Conservation (phyloP, 2,329 filamentous ascomycete genomes). For the Aspergillus fischeri region DNA sequence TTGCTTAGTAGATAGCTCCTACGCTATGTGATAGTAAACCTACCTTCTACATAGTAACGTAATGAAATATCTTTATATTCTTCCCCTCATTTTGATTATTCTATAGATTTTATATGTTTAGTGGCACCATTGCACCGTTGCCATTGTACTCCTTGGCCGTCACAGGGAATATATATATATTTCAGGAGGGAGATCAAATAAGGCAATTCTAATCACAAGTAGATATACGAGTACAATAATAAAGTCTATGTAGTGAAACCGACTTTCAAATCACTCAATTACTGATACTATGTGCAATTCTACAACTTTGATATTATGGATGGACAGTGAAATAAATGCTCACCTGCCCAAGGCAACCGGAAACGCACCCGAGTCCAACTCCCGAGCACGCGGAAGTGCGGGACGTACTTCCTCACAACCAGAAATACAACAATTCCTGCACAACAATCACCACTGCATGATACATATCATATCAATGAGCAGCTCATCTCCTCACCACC, state of each 20-base stretch:
- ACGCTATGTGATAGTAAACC: too few species aligned
- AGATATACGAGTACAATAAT: neutral
- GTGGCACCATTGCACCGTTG: too few species aligned
- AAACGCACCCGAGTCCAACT: neutral
- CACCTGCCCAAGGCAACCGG: neutral
- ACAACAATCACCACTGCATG: neutral
- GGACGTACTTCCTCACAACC: neutral
- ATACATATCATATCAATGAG: slow-evolving; percentile 1
- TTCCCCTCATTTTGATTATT: too few species aligned
- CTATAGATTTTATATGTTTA: too few species aligned
- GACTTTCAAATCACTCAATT: neutral
- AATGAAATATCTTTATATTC: too few species aligned
- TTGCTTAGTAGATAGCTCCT: too few species aligned
- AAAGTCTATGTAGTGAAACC: neutral
- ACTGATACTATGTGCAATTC: neutral
- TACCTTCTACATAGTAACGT: too few species aligned
- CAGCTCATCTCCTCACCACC: neutral
- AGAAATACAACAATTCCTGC: neutral
- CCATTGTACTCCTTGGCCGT: fast-evolving
- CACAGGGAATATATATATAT: neutral
- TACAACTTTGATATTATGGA: neutral
- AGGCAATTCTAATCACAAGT: neutral
- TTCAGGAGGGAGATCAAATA: too few species aligned
- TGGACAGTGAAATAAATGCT: neutral
- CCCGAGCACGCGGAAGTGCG: neutral